These are phyloP conservation scores for Naganishia vishniacii DNA, from an alignment of 768 basidiomycete genomes.

Conservation along the genomic window DNA sequence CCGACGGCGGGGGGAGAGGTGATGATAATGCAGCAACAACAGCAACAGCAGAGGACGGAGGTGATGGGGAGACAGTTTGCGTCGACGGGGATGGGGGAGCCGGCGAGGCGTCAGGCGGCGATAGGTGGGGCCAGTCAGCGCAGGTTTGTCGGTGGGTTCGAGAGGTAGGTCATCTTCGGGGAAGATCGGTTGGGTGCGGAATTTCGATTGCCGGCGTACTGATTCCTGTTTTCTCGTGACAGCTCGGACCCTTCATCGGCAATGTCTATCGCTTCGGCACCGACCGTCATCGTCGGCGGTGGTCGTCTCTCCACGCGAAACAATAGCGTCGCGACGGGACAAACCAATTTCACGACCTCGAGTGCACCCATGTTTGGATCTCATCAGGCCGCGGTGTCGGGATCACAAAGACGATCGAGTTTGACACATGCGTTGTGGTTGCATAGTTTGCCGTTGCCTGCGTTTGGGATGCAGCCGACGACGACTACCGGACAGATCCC, in stretches of 20 bases:
- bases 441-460: conserved; percentile 13
- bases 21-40: no score
- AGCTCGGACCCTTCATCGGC: not conserved
- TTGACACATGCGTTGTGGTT: conserved; percentile 25
- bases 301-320: conserved; percentile 2
- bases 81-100: no score
- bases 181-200: no score
- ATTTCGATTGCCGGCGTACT: no score
- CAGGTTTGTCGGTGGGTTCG: no score
- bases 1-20: no score
- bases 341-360: not conserved
- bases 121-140: no score
- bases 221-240: no score
- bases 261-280: conserved; percentile 5
- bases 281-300: not conserved
- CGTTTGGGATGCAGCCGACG: not conserved
- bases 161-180: no score
- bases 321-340: conserved; percentile 13
- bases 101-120: no score
- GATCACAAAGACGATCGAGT: conserved; percentile 23
- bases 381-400: not conserved
- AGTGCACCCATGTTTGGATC: conserved; percentile 1
- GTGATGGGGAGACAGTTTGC: no score
- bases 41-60: no score
- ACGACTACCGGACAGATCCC: not conserved